Evolutionary conservation across 2,329 filamentous ascomycete genomes (phyloP), one percentile per base, ranked within the genome.

Genomic region (Colletotrichum filicis): DNA sequence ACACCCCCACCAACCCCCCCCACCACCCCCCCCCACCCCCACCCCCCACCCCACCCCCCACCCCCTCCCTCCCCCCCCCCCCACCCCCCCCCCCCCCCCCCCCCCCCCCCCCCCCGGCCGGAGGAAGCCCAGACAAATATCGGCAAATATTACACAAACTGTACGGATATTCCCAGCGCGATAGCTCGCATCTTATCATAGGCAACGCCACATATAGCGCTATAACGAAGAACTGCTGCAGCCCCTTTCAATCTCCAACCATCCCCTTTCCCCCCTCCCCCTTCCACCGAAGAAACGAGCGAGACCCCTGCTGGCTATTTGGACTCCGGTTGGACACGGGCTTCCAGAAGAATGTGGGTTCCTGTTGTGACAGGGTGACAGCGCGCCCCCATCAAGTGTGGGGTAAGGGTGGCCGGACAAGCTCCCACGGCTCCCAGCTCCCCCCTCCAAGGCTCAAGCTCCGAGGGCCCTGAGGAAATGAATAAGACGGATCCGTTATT

Each of bases 341-440:
- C 66, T 73, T 73, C 70, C 60, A 70, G 70, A 73, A 73, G 60
- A 61, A 28, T 65, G 70, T 57, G 70, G 66, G 46, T 70, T 72
- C 55, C 60, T 35, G 19, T 49, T 22, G 46, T 26, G 46, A 22
- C 68, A 58, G 37, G 35, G 22, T 63, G 49, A 35, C 19, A 53
- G 14, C 28, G 30, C 30, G 26, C 22, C 14, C 19, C 16, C 46
- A 56, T 61, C 46, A 35, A 65, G 56, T 66, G 70, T 70, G 70
- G 70, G 66, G 70, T 73, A 70, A 63, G 22, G 70, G 37, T 30
- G 58, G 53, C 28, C 24, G 9, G 35, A 53, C 64, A 68, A 63
- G 65, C 65, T 57, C 64, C 30, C 28, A 42, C 30, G 30, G 37
- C 16, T 42, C 16, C 37, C 37, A 32, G 30, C 30, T 8, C 37